Base-by-base conservation (phyloP, 495 filamentous ascomycete genomes). In the Neurospora cerealis region DNA sequence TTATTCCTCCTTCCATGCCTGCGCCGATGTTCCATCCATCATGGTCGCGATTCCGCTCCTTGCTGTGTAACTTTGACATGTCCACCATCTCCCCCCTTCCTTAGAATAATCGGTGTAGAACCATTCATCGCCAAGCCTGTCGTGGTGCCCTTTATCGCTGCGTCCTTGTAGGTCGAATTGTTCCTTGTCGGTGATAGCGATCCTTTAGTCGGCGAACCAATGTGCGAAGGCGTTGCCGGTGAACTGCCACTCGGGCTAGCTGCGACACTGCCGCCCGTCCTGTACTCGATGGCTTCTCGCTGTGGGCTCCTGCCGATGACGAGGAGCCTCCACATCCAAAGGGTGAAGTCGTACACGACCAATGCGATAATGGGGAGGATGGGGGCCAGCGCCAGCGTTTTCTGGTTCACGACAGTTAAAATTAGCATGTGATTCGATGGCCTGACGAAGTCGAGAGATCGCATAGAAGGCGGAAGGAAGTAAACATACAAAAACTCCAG, bases 271-370 rank as follows among this genome's bases (percentile, higher is more conserved):
- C 76, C 54, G 9, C 54, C 28, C 54, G 54, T 66, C 54, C 17
- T 66, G 7, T 34, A 66, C 54, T 38, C 72, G 19, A 73, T 40
- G 21, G 75, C 72, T 72, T 75, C 54, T 34, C 54, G 54, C 32
- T 66, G 54, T 1, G 54, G 54, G 28, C 34, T 19, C 72, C 32
- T 76, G 70, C 70, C 76, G 60, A 73, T 77, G 13, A 71, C 71
- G 38, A 71, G 77, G 17, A 84, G 73, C 73, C 84, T 80, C 79
- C 80, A 85, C 19, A 85, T 69, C 84, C 84, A 86, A 36, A 86
- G 78, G n/a, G 73, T 73, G 54, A 86, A 75, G 74, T 86, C 85
- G 73, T 83, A 84, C 39, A 84, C n/a, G 71, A 84, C 72, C 19
- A 85, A 42, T 6, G 79, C 2, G 46, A 82, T 72, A 19, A 85